phyloP scores from a whole-genome alignment of 2,329 filamentous ascomycete species.

The Hirsutella minnesotensis region DNA sequence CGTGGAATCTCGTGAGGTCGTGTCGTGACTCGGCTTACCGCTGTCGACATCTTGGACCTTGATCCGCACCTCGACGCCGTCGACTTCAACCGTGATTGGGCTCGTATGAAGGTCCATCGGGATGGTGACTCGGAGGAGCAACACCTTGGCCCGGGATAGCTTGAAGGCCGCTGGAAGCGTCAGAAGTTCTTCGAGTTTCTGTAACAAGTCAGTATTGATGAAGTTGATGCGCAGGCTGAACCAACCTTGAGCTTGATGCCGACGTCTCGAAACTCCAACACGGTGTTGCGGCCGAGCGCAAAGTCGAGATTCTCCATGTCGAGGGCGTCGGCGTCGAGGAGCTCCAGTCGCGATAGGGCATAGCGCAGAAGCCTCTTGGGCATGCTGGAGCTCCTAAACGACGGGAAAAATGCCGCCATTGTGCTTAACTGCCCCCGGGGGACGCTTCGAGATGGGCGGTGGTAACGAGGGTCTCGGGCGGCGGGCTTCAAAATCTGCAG shows the following conservation, averaged over 20 bases:
- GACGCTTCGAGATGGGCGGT: no score
- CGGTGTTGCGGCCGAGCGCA: conserved; percentile 67
- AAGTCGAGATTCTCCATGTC: conserved; percentile 81
- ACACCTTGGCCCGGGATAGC: conserved; percentile 62
- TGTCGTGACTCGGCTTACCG: conserved; percentile 29
- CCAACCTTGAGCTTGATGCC: conserved; percentile 64
- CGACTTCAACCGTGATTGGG: conserved; percentile 69
- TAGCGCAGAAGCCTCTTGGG: conserved; percentile 84
- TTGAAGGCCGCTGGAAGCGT: conserved; percentile 62
- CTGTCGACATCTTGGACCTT: conserved; percentile 29
- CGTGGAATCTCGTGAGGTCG: conserved; percentile 14
- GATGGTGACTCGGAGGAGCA: conserved; percentile 67
- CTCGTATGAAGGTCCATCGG: conserved; percentile 81
- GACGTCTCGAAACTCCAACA: conserved; percentile 78
- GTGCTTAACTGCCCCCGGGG: conserved; percentile 7
- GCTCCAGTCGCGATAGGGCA: conserved; percentile 68
- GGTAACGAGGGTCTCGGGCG: no score
- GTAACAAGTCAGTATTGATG: conserved; percentile 9
- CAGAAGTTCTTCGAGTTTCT: conserved; percentile 71
- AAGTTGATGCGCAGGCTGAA: conserved; percentile 4
- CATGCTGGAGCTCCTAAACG: conserved; percentile 57
- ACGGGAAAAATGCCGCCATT: conserved; percentile 65
- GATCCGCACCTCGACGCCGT: conserved; percentile 65
- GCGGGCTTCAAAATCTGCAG: conserved; percentile 5
- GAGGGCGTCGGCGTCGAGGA: conserved; percentile 78